These are phyloP conservation scores for Leptoxyphium fumago DNA, from an alignment of 2,329 filamentous ascomycete genomes.

Conservation along the genomic window DNA sequence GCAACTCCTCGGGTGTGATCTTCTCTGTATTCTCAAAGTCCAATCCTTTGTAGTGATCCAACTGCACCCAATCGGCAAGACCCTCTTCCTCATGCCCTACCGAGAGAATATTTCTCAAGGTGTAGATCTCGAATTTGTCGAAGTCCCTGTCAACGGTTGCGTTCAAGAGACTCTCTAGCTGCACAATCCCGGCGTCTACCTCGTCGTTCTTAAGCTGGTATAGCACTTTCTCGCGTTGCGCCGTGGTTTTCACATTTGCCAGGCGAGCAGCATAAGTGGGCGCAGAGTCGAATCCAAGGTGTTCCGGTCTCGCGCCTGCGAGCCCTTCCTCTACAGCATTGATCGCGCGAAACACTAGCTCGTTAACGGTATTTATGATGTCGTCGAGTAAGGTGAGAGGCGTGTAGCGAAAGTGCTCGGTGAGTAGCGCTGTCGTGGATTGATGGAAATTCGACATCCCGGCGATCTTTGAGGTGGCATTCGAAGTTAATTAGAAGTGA, in stretches of 20 bases:
- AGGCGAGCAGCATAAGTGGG: constrained; percentile 20
- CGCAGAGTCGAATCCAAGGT: constrained; percentile 54
- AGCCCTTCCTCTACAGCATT: constrained; percentile 77
- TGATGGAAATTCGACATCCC: constrained; percentile 30
- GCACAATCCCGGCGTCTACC: constrained; percentile 61
- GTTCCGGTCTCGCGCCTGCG: constrained; percentile 53
- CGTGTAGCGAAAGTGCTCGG: constrained; percentile 90
- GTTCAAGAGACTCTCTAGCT: constrained; percentile 36
- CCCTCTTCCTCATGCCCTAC: constrained; percentile 28
- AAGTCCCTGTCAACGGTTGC: constrained; percentile 36
- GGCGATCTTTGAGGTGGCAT: not conserved
- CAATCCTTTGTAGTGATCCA: constrained; percentile 66
- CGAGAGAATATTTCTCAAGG: constrained; percentile 57
- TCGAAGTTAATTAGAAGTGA: not conserved
- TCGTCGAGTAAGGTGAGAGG: constrained; percentile 90
- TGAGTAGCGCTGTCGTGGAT: constrained; percentile 51
- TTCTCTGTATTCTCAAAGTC: constrained; percentile 19
- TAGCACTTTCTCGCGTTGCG: constrained; percentile 21
- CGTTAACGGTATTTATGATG: constrained; percentile 93
- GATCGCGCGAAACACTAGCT: constrained; percentile 78
- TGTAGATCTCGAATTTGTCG: constrained; percentile 54
- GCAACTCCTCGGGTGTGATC: constrained; percentile 54
- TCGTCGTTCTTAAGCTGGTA: constrained; percentile 28
- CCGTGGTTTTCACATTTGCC: constrained; percentile 1
- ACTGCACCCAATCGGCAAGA: constrained; percentile 58